These are phyloP conservation scores for Penicillium mononematosum DNA, from an alignment of 495 filamentous ascomycete genomes.

Conservation along the genomic window DNA sequence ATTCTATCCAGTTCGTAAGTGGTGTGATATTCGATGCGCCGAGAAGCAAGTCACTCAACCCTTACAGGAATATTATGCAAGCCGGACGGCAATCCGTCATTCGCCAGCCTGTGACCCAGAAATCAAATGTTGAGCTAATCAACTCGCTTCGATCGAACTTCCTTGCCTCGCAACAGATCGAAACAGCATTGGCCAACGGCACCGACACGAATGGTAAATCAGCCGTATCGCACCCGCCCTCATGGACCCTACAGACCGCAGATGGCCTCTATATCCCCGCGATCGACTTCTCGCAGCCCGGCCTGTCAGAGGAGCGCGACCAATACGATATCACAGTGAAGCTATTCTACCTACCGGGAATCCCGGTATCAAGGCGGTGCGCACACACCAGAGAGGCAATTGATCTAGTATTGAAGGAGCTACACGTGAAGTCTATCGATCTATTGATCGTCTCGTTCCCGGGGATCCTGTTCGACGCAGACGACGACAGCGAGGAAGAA, in stretches of 20 bases:
- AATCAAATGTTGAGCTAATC: conserved; percentile 85
- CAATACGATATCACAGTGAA: conserved; percentile 94
- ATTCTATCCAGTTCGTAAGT: conserved; percentile 85
- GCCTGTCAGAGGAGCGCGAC: conserved; percentile 70
- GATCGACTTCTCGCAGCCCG: conserved; percentile 66
- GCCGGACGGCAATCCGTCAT: conserved; percentile 75
- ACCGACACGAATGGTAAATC: conserved; percentile 9
- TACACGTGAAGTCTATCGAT: conserved; percentile 74
- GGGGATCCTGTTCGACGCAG: conserved; percentile 87
- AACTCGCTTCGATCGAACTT: conserved; percentile 84
- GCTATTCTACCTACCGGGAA: conserved; percentile 81
- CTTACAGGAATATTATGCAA: conserved; percentile 74
- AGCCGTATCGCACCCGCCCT: conserved; percentile 15
- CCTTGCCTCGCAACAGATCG: conserved; percentile 64
- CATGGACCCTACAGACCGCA: conserved; percentile 65
- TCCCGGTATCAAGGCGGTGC: conserved; percentile 58
- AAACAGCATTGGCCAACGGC: conserved; percentile 24
- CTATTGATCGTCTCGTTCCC: conserved; percentile 92
- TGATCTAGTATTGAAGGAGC: conserved; percentile 71
- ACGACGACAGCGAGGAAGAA: conserved; percentile 75
- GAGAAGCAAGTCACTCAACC: conserved; percentile 11
- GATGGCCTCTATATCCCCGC: conserved; percentile 71
- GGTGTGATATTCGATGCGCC: conserved; percentile 4
- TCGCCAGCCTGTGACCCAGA: conserved; percentile 66
- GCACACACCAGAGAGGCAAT: conserved; percentile 74